Percentiles rank a stretch among this genome's conserved stretches.
Conservation (phyloP, 306 rosid genomes). For the Inga leiocalycina region DNA sequence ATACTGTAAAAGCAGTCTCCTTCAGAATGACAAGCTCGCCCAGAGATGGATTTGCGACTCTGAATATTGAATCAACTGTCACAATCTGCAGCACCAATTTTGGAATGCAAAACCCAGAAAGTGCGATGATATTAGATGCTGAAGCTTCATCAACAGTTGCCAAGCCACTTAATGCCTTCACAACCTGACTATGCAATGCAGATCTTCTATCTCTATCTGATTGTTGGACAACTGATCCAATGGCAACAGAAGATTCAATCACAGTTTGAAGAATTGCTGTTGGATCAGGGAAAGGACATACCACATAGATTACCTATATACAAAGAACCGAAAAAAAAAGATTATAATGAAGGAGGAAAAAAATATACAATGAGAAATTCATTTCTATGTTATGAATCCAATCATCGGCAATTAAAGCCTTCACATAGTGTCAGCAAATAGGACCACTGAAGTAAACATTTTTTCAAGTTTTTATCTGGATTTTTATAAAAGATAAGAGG, state of each 20-base stretch:
- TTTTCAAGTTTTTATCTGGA: background rate
- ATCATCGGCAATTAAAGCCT: background rate
- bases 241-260: constrained; percentile 85
- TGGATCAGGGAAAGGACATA: constrained; percentile 98
- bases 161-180: constrained; percentile 88
- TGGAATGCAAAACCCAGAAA: constrained; percentile 85
- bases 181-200: constrained; percentile 77
- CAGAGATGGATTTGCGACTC: constrained; percentile 89
- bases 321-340: background rate
- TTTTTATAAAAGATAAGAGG: background rate
- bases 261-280: constrained; percentile 89
- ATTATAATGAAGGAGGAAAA: constrained; percentile 6
- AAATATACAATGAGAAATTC: constrained; percentile 2
- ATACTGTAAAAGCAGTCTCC: constrained; percentile 93
- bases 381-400: constrained; percentile 26
- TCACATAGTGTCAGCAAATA: constrained; percentile 8
- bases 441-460: background rate
- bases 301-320: constrained; percentile 89
- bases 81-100: constrained; percentile 92
- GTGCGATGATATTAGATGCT: constrained; percentile 76
- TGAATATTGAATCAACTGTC: constrained; percentile 92
- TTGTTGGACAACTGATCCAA: constrained; percentile 84
- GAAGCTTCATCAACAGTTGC: constrained; percentile 97
- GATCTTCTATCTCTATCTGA: constrained; percentile 90
- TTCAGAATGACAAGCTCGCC: constrained; percentile 85